phyloP scores from a whole-genome alignment of 139 green algal species.

The Mychonastes homosphaera region DNA sequence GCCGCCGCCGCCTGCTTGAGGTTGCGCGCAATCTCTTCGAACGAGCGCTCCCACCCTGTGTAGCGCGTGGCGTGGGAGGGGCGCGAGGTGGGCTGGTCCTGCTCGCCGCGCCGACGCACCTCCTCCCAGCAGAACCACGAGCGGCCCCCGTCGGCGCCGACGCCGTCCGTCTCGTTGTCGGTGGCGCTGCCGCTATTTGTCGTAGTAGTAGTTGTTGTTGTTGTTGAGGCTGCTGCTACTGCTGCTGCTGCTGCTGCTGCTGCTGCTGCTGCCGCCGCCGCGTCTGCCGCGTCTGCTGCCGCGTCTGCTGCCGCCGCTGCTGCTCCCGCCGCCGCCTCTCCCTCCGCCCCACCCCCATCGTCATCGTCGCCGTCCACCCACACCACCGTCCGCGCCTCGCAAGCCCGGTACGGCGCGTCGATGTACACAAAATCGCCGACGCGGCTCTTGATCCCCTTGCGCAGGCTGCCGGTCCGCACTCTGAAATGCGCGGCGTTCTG shows the following conservation, averaged over 20 bases:
- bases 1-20: too few species aligned
- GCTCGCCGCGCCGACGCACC: too few species aligned
- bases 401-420: too few species aligned
- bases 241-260: background rate
- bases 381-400: too few species aligned
- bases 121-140: background rate
- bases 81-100: background rate
- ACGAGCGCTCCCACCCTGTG: background rate
- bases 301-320: too few species aligned
- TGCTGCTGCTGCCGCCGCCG: background rate
- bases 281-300: background rate
- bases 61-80: background rate
- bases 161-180: background rate
- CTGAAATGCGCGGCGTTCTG: too few species aligned
- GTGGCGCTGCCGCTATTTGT: background rate
- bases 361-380: too few species aligned
- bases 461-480: background rate
- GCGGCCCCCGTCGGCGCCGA: background rate
- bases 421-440: background rate
- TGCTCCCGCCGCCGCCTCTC: too few species aligned
- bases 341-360: too few species aligned
- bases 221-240: background rate
- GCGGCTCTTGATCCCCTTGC: background rate
- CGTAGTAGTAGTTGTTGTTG: background rate
- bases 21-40: background rate